Evolutionary conservation across 441 rosid species (phyloP).

Genomic region (Lagerstroemia fauriei): DNA sequence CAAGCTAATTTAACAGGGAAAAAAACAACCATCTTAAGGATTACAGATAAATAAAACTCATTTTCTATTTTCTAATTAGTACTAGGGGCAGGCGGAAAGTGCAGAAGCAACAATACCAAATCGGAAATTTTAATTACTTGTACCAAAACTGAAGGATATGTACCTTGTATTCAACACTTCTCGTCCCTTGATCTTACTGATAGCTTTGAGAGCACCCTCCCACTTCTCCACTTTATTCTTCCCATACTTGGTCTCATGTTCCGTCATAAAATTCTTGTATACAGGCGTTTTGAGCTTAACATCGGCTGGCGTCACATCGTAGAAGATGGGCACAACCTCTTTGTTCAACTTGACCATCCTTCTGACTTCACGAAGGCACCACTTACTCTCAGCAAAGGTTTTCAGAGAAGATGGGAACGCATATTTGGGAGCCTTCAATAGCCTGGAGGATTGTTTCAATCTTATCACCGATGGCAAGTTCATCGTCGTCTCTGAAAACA

Average conservation of each 20-base stretch:
- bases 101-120: neutral
- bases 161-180: neutral
- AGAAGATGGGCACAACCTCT: slow-evolving; percentile 3
- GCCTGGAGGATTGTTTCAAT: slow-evolving; percentile 1
- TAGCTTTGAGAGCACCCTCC: neutral
- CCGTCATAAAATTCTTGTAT: neutral
- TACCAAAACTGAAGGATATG: neutral
- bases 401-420: slow-evolving; percentile 13
- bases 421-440: neutral
- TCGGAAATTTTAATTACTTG: neutral
- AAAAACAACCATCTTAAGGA: no score
- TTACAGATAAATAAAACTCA: no score
- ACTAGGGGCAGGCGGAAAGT: neutral
- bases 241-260: neutral
- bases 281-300: slow-evolving; percentile 2
- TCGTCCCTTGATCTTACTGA: neutral
- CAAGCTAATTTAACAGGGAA: no score
- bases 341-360: neutral
- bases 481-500: neutral
- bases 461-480: neutral
- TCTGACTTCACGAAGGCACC: slow-evolving; percentile 7
- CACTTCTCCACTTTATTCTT: neutral
- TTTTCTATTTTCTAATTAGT: no score
- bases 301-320: neutral
- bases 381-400: neutral